Evolutionary conservation across 2,329 filamentous ascomycete species (phyloP).

Genomic region (Diaporthe batatas): DNA sequence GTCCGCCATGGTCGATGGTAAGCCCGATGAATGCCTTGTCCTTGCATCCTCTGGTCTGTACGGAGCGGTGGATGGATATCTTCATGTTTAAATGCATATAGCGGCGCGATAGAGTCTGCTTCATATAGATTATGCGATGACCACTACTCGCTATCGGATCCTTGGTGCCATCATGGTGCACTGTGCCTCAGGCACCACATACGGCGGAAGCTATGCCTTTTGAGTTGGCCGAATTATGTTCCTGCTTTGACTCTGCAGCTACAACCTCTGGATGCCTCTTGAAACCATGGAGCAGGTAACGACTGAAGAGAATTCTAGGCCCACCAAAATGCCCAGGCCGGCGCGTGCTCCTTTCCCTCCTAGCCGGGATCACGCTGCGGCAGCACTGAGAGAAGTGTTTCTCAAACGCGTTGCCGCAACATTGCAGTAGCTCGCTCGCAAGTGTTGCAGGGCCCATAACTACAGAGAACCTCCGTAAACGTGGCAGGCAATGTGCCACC

Average conservation of each 20-base stretch:
- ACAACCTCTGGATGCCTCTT: background rate
- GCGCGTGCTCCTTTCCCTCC: background rate
- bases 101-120: background rate
- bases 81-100: background rate
- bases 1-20: background rate
- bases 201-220: background rate
- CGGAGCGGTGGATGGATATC: background rate
- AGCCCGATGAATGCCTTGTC: background rate
- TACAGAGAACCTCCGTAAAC: no score
- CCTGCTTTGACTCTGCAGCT: background rate
- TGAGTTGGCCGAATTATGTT: background rate
- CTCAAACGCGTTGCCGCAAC: no score
- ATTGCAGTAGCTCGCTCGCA: background rate
- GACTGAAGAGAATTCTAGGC: background rate
- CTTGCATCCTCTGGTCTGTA: background rate
- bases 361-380: background rate
- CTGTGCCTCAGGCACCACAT: background rate
- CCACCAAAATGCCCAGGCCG: background rate
- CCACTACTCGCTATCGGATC: no score
- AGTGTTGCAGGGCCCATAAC: no score
- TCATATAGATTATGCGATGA: no score
- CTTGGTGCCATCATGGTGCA: no score
- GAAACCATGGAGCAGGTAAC: constrained; percentile 6
- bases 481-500: background rate
- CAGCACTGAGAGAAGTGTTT: background rate